These are phyloP conservation scores for Nitzschia putrida DNA, from an alignment of 108 stramenopile genomes.

Conservation along the genomic window DNA sequence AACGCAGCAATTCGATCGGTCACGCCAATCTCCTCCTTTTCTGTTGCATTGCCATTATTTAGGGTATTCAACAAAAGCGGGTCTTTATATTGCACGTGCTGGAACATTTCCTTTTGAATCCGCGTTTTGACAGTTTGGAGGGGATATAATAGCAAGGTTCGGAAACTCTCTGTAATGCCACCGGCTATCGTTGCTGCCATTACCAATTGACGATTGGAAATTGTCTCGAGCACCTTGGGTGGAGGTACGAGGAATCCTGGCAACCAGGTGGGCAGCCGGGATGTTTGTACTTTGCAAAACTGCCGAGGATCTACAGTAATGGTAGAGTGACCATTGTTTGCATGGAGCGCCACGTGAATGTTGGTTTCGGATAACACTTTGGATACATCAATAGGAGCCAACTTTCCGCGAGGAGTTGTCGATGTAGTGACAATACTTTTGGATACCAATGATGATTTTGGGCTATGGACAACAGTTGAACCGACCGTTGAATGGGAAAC, in stretches of 20 bases:
- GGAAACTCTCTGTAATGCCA: conserved; percentile 63
- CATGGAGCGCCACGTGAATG: conserved; percentile 50
- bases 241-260: conserved; percentile 39
- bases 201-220: conserved; percentile 72
- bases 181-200: conserved; percentile 72
- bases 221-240: conserved; percentile 55
- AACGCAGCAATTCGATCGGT: conserved; percentile 38
- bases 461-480: too few species aligned
- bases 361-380: conserved; percentile 41
- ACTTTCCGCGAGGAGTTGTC: background rate
- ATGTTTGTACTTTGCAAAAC: conserved; percentile 42
- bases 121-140: conserved; percentile 73
- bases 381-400: conserved; percentile 54
- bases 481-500: too few species aligned
- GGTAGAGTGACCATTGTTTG: conserved; percentile 2
- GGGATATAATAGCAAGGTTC: conserved; percentile 72
- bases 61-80: conserved; percentile 6
- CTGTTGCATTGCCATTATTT: too few species aligned
- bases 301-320: conserved; percentile 44
- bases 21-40: conserved; percentile 7
- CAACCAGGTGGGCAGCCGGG: conserved; percentile 43
- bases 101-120: conserved; percentile 53
- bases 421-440: background rate
- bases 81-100: background rate
- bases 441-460: too few species aligned